Conservation (phyloP, 2,329 filamentous ascomycete species). For the Xylariaceae sp. region DNA sequence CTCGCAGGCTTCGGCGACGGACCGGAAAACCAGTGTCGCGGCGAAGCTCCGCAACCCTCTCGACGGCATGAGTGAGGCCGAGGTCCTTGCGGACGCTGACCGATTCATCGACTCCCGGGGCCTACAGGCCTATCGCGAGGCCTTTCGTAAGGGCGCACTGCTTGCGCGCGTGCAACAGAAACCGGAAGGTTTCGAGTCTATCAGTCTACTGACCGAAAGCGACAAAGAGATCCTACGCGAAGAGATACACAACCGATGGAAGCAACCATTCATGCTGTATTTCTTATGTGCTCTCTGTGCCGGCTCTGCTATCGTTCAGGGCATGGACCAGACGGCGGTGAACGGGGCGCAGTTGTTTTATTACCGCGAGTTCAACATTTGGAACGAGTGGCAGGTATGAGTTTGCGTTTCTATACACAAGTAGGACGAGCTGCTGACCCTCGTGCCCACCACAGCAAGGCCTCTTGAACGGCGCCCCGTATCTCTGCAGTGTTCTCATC, state of each 20-base stretch:
- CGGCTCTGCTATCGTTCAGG: slow-evolving; percentile 57
- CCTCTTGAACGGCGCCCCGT: slow-evolving; percentile 55
- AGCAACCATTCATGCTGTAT: slow-evolving; percentile 60
- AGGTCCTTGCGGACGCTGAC: slow-evolving; percentile 28
- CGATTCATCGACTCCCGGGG: slow-evolving; percentile 31
- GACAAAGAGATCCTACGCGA: slow-evolving; percentile 53
- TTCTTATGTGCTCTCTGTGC: slow-evolving; percentile 50
- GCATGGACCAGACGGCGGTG: slow-evolving; percentile 65
- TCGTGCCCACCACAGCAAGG: slow-evolving; percentile 32
- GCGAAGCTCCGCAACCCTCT: slow-evolving; percentile 9
- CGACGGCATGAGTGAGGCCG: slow-evolving; percentile 6
- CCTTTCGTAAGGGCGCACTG: slow-evolving; percentile 17
- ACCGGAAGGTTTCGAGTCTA: slow-evolving; percentile 41
- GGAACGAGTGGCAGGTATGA: slow-evolving; percentile 42
- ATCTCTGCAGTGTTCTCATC: slow-evolving; percentile 61
- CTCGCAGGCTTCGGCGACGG: not conserved
- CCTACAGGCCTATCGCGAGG: slow-evolving; percentile 29
- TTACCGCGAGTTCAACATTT: slow-evolving; percentile 54
- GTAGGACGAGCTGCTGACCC: not conserved
- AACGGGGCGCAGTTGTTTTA: slow-evolving; percentile 66
- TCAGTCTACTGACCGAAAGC: slow-evolving; percentile 44
- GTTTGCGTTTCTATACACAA: not conserved
- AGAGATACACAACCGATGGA: slow-evolving; percentile 63
- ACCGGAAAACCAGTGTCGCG: not conserved
- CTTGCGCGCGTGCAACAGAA: slow-evolving; percentile 27